Conservation (phyloP, 2,329 filamentous ascomycete genomes). For the Teratosphaeria gauchensis region DNA sequence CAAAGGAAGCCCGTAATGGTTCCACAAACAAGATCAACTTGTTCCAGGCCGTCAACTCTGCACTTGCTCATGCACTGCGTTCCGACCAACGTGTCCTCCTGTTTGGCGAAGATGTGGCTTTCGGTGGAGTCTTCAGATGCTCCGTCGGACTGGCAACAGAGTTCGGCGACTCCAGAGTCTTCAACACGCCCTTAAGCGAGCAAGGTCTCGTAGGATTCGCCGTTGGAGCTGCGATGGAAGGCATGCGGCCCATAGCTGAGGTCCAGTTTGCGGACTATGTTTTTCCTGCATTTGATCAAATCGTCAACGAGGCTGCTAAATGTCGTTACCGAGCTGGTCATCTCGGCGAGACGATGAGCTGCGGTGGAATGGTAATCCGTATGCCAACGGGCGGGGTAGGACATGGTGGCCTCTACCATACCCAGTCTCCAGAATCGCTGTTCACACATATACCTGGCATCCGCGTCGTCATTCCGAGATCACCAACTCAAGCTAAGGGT, state of each 20-base stretch:
- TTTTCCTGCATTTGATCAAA: conserved; percentile 84
- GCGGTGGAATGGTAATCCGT: conserved; percentile 71
- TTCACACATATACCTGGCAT: conserved; percentile 84
- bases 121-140: conserved; percentile 91
- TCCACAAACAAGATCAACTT: conserved; percentile 82
- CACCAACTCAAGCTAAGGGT: conserved; percentile 80
- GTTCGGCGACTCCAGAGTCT: conserved; percentile 80
- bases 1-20: conserved; percentile 27
- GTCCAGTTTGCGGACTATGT: conserved; percentile 95
- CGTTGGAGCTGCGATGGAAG: conserved; percentile 80
- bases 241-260: conserved; percentile 86
- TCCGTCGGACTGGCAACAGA: conserved; percentile 74
- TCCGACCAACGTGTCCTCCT: conserved; percentile 79
- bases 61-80: conserved; percentile 69
- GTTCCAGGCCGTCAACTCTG: conserved; percentile 88
- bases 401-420: conserved; percentile 81
- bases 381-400: conserved; percentile 89
- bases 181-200: conserved; percentile 91
- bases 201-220: conserved; percentile 93
- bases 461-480: conserved; percentile 75
- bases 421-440: conserved; percentile 77
- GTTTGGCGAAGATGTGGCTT: conserved; percentile 95
- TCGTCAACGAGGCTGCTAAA: conserved; percentile 89
- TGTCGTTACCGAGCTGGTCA: conserved; percentile 64
- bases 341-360: conserved; percentile 32